These are phyloP conservation scores for Pseudogymnoascus sp. DNA, from an alignment of 2,329 filamentous ascomycete genomes.

Conservation along the genomic window DNA sequence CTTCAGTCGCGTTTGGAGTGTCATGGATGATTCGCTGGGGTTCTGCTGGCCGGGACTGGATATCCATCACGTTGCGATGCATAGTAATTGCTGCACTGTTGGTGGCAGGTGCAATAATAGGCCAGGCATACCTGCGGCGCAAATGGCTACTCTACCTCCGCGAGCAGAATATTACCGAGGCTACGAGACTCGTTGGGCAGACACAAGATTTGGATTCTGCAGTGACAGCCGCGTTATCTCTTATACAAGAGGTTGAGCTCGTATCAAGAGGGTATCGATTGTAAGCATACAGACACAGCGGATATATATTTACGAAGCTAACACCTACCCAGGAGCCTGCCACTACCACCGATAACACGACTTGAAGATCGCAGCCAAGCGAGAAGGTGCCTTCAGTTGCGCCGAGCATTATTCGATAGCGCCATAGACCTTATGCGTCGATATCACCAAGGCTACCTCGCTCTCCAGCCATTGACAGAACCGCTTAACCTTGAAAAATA, in stretches of 20 bases:
- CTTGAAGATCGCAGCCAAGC: slow-evolving; percentile 76
- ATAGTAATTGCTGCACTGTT: slow-evolving; percentile 43
- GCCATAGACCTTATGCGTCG: slow-evolving; percentile 63
- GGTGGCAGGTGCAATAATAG: slow-evolving; percentile 45
- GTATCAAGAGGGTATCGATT: slow-evolving; percentile 86
- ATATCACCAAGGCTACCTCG: slow-evolving; percentile 62
- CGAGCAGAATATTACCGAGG: slow-evolving; percentile 64
- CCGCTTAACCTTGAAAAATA: slow-evolving; percentile 83
- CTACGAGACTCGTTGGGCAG: slow-evolving; percentile 61
- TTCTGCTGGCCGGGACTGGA: slow-evolving; percentile 49
- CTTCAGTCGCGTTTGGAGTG: slow-evolving; percentile 49
- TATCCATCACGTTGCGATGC: slow-evolving; percentile 34
- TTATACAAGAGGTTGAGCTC: slow-evolving; percentile 92
- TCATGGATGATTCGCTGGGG: slow-evolving; percentile 65
- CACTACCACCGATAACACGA: slow-evolving; percentile 84
- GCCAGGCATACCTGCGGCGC: slow-evolving; percentile 66
- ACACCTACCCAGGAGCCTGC: slow-evolving; percentile 59
- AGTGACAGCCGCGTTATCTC: slow-evolving; percentile 65
- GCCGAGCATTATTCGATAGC: slow-evolving; percentile 64
- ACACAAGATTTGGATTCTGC: slow-evolving; percentile 77
- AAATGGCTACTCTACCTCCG: slow-evolving; percentile 77
- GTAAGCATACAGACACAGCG: slow-evolving; percentile 40
- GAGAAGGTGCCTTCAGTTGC: slow-evolving; percentile 71
- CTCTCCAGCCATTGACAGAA: slow-evolving; percentile 66
- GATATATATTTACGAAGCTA: slow-evolving; percentile 15